These are phyloP conservation scores for Aspergillus clavatus DNA, from an alignment of 2,329 filamentous ascomycete genomes.

Conservation along the genomic window DNA sequence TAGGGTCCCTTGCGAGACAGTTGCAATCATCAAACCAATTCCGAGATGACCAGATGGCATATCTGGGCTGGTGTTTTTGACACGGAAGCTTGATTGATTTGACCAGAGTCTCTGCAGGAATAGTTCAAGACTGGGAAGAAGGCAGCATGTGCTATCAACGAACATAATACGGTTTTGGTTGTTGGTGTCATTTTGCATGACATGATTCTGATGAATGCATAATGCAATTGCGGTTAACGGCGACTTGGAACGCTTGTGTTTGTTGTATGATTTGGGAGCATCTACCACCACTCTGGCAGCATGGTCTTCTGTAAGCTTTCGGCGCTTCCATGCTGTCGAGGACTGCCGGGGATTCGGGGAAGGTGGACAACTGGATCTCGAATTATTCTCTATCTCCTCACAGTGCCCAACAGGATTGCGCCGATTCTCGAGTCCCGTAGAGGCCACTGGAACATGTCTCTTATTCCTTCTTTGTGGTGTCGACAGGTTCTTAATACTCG, in stretches of 20 bases:
- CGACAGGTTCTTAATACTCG: slow-evolving; percentile 21
- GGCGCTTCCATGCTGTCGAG: not conserved
- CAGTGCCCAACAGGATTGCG: not conserved
- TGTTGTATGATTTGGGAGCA: not conserved
- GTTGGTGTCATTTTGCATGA: not conserved
- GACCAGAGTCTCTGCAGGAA: not conserved
- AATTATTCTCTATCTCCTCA: not conserved
- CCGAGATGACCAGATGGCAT: not conserved
- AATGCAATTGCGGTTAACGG: slow-evolving; percentile 26
- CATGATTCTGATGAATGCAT: slow-evolving; percentile 14
- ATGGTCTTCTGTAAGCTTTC: not conserved
- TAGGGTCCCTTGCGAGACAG: slow-evolving; percentile 15
- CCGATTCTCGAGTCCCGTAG: not conserved
- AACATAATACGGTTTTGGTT: not conserved
- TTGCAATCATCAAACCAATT: slow-evolving; percentile 28
- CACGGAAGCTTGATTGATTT: not conserved
- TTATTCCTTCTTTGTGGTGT: slow-evolving; percentile 11
- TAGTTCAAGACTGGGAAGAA: not conserved
- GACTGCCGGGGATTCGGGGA: not conserved
- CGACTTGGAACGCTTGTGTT: slow-evolving; percentile 4
- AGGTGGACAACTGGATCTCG: not conserved
- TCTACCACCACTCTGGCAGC: not conserved
- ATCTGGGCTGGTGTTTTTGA: not conserved
- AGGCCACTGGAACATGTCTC: slow-evolving; percentile 2
- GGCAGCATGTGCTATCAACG: not conserved